Evolutionary conservation across 2,329 filamentous ascomycete genomes (phyloP).

Genomic region (Botrytis elliptica): DNA sequence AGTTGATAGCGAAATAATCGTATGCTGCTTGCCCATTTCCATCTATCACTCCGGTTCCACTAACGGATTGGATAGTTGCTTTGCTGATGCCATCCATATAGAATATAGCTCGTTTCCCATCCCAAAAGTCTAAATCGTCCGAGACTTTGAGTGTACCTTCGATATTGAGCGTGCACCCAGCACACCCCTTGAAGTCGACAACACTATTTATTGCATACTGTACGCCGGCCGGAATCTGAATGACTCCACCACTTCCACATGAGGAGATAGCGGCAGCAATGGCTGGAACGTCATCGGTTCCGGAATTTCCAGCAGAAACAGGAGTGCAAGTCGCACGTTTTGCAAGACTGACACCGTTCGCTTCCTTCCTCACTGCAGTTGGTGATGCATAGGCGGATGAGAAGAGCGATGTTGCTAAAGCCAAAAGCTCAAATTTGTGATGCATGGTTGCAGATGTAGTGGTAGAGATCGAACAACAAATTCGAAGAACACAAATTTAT

Average conservation of each 20-base stretch:
- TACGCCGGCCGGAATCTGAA: conserved; percentile 44
- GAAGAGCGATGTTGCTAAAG: conserved; percentile 1
- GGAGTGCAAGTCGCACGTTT: conserved; percentile 32
- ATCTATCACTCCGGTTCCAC: conserved; percentile 46
- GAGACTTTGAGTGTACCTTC: conserved; percentile 46
- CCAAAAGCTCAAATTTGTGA: background rate
- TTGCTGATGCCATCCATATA: conserved; percentile 42
- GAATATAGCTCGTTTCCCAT: conserved; percentile 44
- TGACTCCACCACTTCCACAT: conserved; percentile 45
- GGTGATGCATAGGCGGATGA: background rate
- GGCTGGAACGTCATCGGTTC: conserved; percentile 45
- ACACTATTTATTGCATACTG: conserved; percentile 47
- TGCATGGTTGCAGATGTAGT: background rate
- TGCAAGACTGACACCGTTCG: conserved; percentile 15
- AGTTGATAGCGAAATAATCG: conserved; percentile 45
- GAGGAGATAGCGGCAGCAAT: conserved; percentile 44
- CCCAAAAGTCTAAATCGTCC: conserved; percentile 45
- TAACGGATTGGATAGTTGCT: conserved; percentile 43
- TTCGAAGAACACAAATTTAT: background rate
- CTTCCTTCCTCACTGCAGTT: background rate
- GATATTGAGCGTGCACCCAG: conserved; percentile 47
- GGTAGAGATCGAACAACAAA: background rate
- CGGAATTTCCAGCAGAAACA: conserved; percentile 26
- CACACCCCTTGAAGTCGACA: conserved; percentile 45
- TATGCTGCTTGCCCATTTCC: conserved; percentile 47